Percentiles rank a stretch among this genome's conserved stretches.
These are phyloP conservation scores for Mycena crocata DNA, from an alignment of 768 basidiomycete species.

Conservation along the genomic window DNA sequence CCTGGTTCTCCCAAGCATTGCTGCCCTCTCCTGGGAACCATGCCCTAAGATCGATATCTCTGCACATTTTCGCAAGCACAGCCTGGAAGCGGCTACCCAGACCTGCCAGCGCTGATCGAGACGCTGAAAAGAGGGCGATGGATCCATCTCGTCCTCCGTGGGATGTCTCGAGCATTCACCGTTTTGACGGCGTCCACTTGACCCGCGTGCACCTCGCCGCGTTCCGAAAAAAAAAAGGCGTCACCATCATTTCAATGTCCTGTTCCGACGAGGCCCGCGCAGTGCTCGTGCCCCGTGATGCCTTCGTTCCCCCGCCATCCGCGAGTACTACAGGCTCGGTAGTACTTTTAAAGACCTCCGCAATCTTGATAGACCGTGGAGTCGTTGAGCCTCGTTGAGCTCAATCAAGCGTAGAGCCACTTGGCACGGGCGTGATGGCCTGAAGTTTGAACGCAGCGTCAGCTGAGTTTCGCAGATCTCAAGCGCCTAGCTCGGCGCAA, in stretches of 20 bases:
- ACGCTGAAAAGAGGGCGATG: background rate
- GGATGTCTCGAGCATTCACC: constrained; percentile 19
- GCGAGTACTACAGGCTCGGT: background rate
- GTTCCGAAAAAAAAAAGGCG: constrained; percentile 11
- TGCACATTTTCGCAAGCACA: constrained; percentile 10
- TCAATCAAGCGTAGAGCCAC: constrained; percentile 17
- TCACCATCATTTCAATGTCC: constrained; percentile 11
- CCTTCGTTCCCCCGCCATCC: background rate
- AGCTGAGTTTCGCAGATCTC: constrained; percentile 2
- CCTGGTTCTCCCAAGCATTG: constrained; percentile 2
- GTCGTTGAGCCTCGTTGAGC: constrained; percentile 6
- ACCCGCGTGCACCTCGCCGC: constrained; percentile 19
- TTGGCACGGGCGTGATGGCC: constrained; percentile 1
- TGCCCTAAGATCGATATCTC: constrained; percentile 3
- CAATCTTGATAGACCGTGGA: constrained; percentile 1
- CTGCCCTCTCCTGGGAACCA: constrained; percentile 12
- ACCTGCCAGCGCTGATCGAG: constrained; percentile 13
- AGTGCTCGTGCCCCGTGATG: background rate
- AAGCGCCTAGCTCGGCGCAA: background rate
- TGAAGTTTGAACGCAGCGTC: constrained; percentile 8
- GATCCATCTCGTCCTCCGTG: constrained; percentile 15
- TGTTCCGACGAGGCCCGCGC: background rate
- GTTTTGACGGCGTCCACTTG: constrained; percentile 13
- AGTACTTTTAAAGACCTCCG: constrained; percentile 3
- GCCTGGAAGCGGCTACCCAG: constrained; percentile 9